phyloP scores from a whole-genome alignment of 257 asterid genomes.

The Lycium ferocissimum region DNA sequence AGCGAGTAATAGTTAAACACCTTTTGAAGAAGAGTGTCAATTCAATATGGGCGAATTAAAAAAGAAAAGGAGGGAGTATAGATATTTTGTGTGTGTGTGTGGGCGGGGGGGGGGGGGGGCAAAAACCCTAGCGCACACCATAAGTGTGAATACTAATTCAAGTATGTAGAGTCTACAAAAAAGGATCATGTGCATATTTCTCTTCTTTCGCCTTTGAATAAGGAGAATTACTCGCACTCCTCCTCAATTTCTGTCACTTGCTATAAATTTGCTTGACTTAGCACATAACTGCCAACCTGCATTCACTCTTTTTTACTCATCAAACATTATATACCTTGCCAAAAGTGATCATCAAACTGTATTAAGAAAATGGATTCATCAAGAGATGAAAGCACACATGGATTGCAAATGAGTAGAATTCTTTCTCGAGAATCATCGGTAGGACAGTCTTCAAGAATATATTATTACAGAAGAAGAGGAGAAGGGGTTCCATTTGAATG shows the following conservation, averaged over 20 bases:
- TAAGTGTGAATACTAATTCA: background rate
- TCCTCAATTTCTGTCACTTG: background rate
- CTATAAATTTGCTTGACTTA: background rate
- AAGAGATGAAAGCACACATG: conserved; percentile 38
- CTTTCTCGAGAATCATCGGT: conserved; percentile 56
- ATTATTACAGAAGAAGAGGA: conserved; percentile 51
- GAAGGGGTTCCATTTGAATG: conserved; percentile 81
- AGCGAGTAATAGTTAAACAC: too few species aligned
- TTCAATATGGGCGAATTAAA: too few species aligned
- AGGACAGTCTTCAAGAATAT: conserved; percentile 64
- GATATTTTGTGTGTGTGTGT: background rate
- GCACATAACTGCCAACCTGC: background rate
- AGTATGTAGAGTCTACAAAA: conserved; percentile 9
- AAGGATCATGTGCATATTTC: conserved; percentile 62
- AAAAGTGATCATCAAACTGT: background rate
- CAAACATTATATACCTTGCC: background rate
- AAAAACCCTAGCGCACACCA: background rate
- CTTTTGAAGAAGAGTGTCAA: too few species aligned
- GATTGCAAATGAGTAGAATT: conserved; percentile 45
- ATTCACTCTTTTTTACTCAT: background rate
- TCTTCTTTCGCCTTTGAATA: conserved; percentile 51
- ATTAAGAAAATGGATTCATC: conserved; percentile 37
- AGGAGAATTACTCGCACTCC: conserved; percentile 39
- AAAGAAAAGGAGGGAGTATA: background rate
- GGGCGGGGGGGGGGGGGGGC: too few species aligned